phyloP scores from a whole-genome alignment of 2,329 filamentous ascomycete species.

The Chrysoporthe austroafricana region DNA sequence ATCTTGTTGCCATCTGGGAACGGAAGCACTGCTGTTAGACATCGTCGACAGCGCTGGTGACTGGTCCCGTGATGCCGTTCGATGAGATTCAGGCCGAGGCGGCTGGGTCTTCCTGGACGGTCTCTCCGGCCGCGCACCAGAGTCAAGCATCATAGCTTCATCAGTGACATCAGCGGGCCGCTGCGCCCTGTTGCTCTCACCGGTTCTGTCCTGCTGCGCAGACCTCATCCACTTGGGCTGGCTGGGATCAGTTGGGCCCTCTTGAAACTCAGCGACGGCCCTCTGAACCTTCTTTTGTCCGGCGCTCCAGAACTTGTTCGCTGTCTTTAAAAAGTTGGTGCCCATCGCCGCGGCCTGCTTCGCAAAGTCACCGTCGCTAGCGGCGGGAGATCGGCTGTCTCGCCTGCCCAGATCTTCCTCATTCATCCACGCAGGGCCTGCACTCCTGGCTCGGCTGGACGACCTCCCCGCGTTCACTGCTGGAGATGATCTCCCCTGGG shows the following conservation, averaged over 20 bases:
- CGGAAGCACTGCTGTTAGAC: constrained; percentile 48
- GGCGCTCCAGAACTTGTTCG: constrained; percentile 93
- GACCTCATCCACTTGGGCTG: constrained; percentile 97
- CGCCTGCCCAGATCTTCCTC: constrained; percentile 55
- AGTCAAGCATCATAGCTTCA: constrained; percentile 80
- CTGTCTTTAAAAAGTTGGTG: constrained; percentile 85
- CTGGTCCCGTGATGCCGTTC: constrained; percentile 47
- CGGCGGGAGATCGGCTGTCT: constrained; percentile 60
- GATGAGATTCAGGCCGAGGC: constrained; percentile 37
- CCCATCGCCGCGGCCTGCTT: constrained; percentile 84
- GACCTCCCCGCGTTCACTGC: constrained; percentile 41
- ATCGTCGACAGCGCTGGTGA: constrained; percentile 53
- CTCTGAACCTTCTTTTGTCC: constrained; percentile 92
- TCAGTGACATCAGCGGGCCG: constrained; percentile 57
- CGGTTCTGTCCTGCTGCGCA: constrained; percentile 52
- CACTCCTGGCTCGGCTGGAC: constrained; percentile 42
- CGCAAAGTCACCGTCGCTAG: constrained; percentile 71
- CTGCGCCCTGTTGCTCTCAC: constrained; percentile 38
- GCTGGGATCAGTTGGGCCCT: constrained; percentile 70
- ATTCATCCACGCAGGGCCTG: constrained; percentile 65
- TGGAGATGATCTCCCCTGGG: constrained; percentile 42
- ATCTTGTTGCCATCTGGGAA: constrained; percentile 66
- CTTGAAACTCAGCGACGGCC: constrained; percentile 83
- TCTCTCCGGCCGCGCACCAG: constrained; percentile 59
- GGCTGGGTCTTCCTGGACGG: constrained; percentile 38